phyloP scores from a whole-genome alignment of 2,329 filamentous ascomycete genomes.

The Cladosporium austrohemisphaericum region DNA sequence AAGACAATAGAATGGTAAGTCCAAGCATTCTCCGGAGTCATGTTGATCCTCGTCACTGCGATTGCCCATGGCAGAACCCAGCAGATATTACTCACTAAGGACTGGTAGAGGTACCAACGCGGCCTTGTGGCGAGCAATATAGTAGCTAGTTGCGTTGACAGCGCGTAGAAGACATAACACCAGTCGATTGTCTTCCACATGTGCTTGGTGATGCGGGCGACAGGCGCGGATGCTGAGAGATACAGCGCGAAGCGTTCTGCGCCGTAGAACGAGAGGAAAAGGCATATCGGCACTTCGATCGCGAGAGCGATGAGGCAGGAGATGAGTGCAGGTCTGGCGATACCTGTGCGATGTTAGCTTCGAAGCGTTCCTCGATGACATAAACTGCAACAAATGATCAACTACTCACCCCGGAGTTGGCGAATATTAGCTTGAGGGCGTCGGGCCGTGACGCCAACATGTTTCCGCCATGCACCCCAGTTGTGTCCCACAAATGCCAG shows the following conservation, averaged over 20 bases:
- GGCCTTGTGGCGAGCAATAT: conserved; percentile 62
- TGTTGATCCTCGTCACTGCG: conserved; percentile 49
- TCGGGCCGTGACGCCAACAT: conserved; percentile 28
- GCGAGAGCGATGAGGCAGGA: conserved; percentile 53
- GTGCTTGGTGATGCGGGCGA: conserved; percentile 58
- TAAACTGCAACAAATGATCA: neutral
- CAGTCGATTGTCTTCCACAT: conserved; percentile 60
- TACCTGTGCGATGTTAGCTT: conserved; percentile 24
- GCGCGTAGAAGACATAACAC: conserved; percentile 68
- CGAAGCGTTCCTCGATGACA: no score
- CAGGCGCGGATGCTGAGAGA: conserved; percentile 54
- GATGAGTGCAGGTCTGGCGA: conserved; percentile 52
- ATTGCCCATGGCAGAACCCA: conserved; percentile 71
- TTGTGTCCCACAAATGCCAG: conserved; percentile 63
- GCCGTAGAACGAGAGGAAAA: conserved; percentile 59
- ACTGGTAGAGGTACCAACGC: conserved; percentile 65
- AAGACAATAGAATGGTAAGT: conserved; percentile 64
- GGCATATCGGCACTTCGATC: conserved; percentile 60
- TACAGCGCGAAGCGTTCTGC: conserved; percentile 60
- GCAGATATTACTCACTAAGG: conserved; percentile 61
- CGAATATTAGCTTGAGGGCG: conserved; percentile 18
- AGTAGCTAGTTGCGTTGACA: conserved; percentile 62
- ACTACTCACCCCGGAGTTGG: conserved; percentile 18
- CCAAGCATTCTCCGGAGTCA: conserved; percentile 58
- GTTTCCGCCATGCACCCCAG: conserved; percentile 55